Evolutionary conservation across 257 asterid species (phyloP).

Genomic region (Solanum arcanum): DNA sequence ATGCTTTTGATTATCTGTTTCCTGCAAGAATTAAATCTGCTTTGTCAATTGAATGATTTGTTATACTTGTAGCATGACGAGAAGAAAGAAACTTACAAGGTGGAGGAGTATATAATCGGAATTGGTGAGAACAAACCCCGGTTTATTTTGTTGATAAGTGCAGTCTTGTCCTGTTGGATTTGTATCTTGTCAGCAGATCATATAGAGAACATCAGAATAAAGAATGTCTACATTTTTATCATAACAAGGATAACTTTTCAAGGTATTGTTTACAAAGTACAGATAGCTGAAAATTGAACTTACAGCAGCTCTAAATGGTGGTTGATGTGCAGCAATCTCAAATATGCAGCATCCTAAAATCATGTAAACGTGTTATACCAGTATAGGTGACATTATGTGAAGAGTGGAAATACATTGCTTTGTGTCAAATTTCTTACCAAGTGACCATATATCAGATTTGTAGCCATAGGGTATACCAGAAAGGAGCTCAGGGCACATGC

Average conservation of each 20-base stretch:
- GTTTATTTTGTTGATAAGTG: conserved; percentile 88
- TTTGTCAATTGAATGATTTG: not conserved
- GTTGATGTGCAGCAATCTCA: conserved; percentile 91
- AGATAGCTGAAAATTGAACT: conserved; percentile 10
- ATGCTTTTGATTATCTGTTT: conserved; percentile 89
- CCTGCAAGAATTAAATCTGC: conserved; percentile 26
- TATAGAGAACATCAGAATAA: not conserved
- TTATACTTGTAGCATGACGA: not conserved
- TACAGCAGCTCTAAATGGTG: conserved; percentile 82
- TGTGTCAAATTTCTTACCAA: conserved; percentile 33
- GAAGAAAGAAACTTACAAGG: conserved; percentile 46
- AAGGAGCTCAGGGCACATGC: conserved; percentile 97
- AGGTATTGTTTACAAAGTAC: not conserved
- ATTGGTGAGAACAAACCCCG: conserved; percentile 75
- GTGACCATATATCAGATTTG: conserved; percentile 94
- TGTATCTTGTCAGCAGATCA: not conserved
- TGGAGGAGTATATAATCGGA: conserved; percentile 74
- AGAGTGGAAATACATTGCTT: not conserved
- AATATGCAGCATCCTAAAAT: conserved; percentile 83
- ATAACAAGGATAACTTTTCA: not conserved
- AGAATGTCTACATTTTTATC: not conserved
- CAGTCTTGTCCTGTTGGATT: conserved; percentile 69
- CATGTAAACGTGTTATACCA: not conserved
- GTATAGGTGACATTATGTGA: not conserved
- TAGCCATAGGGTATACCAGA: conserved; percentile 78